Base-by-base conservation (phyloP, 2,329 filamentous ascomycete genomes). In the Talaromyces sp. region DNA sequence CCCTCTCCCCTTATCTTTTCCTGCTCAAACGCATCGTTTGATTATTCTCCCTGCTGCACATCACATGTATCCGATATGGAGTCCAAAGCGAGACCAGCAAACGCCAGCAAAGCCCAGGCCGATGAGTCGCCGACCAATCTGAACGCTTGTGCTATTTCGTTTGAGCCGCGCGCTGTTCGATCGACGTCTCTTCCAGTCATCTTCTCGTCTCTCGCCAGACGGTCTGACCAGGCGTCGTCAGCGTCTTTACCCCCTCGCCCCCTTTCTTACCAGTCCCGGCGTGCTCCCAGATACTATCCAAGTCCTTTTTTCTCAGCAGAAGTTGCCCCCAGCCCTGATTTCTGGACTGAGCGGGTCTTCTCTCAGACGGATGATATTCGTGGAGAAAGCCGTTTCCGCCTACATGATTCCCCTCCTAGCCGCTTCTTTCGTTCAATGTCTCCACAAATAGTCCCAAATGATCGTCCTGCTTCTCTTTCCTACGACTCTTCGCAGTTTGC, bases 141-240 rank as follows among this genome's bases (percentile, higher is more conserved):
- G 54, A 69, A 66, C 65, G 66, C 65, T 51, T 63, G 70, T 57
- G 66, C 65, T 29, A 66, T 66, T 60, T 63, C 69, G 24, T 69
- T 67, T 46, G 62, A 66, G n/a, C 63, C 61, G 11, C 58, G 55
- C 21, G 51, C 19, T 49, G 43, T 68, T 62, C 58, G 64, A 61
- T 58, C 65, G 11, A 50, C 56, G 17, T 61, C 64, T 24, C 56
- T 60, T 43, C 60, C 58, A 55, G 55, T 61, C 41, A 58, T 53
- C 4, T 62, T 58, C 11, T 55, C 38, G 13, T 59, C 54, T 21
- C 29, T 55, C 38, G 27, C 32, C 27, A 51, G 38, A 4, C 58
- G 43, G 32, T 55, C 58, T 51, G 51, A 32, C 32, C 57, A 49
- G 17, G 2, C 31, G 24, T n/a, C n/a, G n/a, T n/a, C n/a, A n/a